Evolutionary conservation across 106 monocot genomes (phyloP).

Genomic region (Apostasia ramifera): DNA sequence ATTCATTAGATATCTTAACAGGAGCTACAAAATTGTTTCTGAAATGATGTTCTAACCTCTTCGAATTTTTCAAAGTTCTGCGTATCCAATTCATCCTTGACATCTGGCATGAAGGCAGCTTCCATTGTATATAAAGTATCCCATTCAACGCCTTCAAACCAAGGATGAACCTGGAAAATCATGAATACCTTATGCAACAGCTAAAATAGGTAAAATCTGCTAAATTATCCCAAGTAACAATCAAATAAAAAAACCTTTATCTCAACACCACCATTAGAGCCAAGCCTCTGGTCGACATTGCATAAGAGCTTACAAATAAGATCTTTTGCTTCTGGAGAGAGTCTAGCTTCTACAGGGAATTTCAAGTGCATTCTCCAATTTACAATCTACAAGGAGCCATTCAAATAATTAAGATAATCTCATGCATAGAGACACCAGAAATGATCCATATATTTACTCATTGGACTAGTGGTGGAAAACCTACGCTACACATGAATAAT

Average conservation of each 20-base stretch:
- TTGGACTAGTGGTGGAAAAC: no score
- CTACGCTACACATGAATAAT: no score
- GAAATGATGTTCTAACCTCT: constrained; percentile 35
- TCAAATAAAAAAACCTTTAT: constrained; percentile 51
- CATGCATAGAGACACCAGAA: no score
- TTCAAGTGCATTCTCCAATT: constrained; percentile 91
- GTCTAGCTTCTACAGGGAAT: constrained; percentile 84
- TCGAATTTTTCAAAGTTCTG: constrained; percentile 96
- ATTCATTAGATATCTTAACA: not conserved
- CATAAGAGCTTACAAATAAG: constrained; percentile 81
- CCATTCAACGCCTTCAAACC: constrained; percentile 69
- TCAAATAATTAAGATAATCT: no score
- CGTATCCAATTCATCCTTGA: constrained; percentile 85
- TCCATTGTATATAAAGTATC: constrained; percentile 69
- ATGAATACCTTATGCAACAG: not conserved
- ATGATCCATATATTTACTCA: no score
- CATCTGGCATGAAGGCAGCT: constrained; percentile 87
- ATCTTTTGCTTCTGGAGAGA: constrained; percentile 80
- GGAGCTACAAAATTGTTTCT: not conserved
- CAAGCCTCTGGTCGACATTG: constrained; percentile 81
- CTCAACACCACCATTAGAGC: constrained; percentile 84
- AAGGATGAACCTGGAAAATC: constrained; percentile 52
- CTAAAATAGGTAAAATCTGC: not conserved
- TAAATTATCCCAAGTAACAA: not conserved
- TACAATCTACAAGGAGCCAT: constrained; percentile 53